These are phyloP conservation scores for Coprinopsis strossmayeri DNA, from an alignment of 768 basidiomycete species.

Conservation along the genomic window DNA sequence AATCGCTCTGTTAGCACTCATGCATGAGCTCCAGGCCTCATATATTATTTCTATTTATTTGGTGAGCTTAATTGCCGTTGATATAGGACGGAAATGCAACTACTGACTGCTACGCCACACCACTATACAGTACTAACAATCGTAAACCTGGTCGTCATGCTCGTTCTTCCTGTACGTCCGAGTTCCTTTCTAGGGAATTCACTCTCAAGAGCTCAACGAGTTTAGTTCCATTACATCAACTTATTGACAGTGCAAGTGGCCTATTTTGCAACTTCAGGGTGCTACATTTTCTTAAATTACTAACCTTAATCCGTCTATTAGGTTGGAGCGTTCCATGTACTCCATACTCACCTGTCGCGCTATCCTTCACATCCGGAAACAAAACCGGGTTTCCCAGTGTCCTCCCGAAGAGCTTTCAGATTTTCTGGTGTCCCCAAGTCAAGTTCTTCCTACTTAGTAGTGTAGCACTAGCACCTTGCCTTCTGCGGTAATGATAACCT, in stretches of 20 bases:
- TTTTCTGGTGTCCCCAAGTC: not conserved
- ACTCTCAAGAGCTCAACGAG: not conserved
- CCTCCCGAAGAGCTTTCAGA: too few relatives aligned
- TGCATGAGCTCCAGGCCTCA: conserved; percentile 6
- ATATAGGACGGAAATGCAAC: not conserved
- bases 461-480: too few relatives aligned
- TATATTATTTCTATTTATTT: conserved; percentile 12
- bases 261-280: not conserved
- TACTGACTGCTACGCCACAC: not conserved
- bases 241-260: not conserved
- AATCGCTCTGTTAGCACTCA: not conserved
- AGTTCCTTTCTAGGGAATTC: not conserved
- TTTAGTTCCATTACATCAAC: not conserved
- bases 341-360: not conserved
- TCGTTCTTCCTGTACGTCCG: conserved; percentile 5
- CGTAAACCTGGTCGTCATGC: conserved; percentile 5
- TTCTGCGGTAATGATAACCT: too few relatives aligned
- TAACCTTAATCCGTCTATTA: not conserved
- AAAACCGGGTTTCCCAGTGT: not conserved
- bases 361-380: not conserved
- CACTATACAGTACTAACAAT: conserved; percentile 10
- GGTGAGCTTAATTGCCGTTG: not conserved
- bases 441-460: too few relatives aligned
- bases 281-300: too few relatives aligned
- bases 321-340: not conserved